These are phyloP conservation scores for Solanum commersonii DNA, from an alignment of 257 asterid species.

Conservation along the genomic window DNA sequence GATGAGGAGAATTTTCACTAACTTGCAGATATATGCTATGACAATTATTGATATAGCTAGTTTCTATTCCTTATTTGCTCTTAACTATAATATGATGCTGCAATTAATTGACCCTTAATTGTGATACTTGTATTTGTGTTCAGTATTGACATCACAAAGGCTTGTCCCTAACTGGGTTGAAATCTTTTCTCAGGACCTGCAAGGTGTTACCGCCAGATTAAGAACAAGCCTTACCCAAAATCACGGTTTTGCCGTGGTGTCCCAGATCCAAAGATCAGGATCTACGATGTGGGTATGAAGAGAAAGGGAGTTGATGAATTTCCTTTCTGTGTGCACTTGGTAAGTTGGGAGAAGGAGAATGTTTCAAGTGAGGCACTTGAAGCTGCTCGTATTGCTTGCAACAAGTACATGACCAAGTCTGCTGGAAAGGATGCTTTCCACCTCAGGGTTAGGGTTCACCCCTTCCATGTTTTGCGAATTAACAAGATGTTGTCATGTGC, in stretches of 20 bases:
- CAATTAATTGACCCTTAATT: neutral
- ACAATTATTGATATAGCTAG: neutral
- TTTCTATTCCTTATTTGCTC: neutral
- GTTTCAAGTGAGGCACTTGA: slow-evolving; percentile 13
- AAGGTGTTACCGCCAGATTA: slow-evolving; percentile 15
- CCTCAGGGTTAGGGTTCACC: slow-evolving; percentile 16
- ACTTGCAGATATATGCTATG: neutral
- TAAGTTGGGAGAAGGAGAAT: slow-evolving; percentile 16
- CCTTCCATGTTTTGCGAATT: slow-evolving; percentile 12
- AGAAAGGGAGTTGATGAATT: slow-evolving; percentile 12
- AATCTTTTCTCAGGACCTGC: slow-evolving; percentile 7
- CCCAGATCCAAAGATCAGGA: slow-evolving; percentile 14
- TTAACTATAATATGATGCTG: neutral
- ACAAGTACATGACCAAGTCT: slow-evolving; percentile 16
- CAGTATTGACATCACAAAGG: neutral
- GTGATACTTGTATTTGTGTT: neutral
- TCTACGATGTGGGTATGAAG: slow-evolving; percentile 15
- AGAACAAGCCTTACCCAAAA: slow-evolving; percentile 14
- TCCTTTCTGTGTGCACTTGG: slow-evolving; percentile 13
- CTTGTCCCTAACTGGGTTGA: neutral
- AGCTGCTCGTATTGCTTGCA: slow-evolving; percentile 15
- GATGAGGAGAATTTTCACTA: neutral
- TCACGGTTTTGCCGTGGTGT: slow-evolving; percentile 16
- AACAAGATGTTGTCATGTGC: slow-evolving; percentile 18
- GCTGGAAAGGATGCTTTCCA: slow-evolving; percentile 14